A percentile compares a stretch with the other conserved stretches of the same genome.
phyloP scores from a whole-genome alignment of 768 basidiomycete species.

The Dioszegia crocea region DNA sequence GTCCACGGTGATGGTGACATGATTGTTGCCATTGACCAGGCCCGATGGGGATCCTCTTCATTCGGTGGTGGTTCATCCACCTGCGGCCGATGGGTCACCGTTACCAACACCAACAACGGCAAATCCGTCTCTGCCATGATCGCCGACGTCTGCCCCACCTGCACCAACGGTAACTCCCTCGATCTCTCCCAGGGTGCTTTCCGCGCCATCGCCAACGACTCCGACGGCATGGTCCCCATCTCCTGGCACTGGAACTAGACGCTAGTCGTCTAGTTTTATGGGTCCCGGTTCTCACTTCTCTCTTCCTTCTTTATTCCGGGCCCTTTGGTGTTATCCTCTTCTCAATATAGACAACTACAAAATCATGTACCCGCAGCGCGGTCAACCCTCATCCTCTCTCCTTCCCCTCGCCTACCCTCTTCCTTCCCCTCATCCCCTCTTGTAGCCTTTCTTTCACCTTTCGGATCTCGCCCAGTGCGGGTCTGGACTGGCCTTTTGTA shows the following conservation, averaged over 20 bases:
- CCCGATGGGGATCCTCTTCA: slow-evolving; percentile 52
- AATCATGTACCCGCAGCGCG: slow-evolving; percentile 11
- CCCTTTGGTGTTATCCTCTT: not conserved
- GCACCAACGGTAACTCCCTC: slow-evolving; percentile 63
- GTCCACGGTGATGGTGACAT: slow-evolving; percentile 56
- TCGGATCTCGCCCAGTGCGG: slow-evolving; percentile 5
- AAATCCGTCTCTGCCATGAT: slow-evolving; percentile 63
- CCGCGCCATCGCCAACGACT: slow-evolving; percentile 55
- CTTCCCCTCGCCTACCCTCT: not conserved
- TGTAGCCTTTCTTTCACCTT: slow-evolving; percentile 2
- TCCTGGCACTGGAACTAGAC: slow-evolving; percentile 31
- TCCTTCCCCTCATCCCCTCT: not conserved
- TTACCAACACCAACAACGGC: slow-evolving; percentile 62
- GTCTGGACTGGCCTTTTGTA: slow-evolving; percentile 11
- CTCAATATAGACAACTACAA: not conserved
- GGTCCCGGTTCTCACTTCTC: not conserved
- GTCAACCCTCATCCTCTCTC: not conserved
- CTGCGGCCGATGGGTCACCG: slow-evolving; percentile 64
- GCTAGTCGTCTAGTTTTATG: not conserved
- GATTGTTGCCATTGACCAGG: slow-evolving; percentile 55
- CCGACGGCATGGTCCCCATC: slow-evolving; percentile 59
- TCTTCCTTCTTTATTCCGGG: slow-evolving; percentile 1
- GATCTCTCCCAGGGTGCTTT: slow-evolving; percentile 60
- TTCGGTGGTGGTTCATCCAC: slow-evolving; percentile 57
- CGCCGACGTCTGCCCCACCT: slow-evolving; percentile 79